Evolutionary conservation across 257 asterid genomes (phyloP), one percentile per base, ranked within the genome.

Genomic region (Penstemon barbatus): DNA sequence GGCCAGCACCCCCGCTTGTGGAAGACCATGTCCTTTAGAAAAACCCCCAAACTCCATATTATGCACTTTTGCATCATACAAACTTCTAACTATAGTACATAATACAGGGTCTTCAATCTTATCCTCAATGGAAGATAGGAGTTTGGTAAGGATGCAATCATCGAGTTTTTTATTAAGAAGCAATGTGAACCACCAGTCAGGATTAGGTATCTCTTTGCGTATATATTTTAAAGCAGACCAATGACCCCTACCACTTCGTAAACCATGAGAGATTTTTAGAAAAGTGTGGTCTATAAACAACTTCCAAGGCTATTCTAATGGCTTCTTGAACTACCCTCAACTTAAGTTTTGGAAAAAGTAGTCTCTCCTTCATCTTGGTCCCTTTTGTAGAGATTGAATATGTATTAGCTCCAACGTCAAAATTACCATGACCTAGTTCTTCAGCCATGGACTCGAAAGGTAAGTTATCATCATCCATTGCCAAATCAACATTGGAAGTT

Each of bases 1-100:
- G 8, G 97, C 87, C 74, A 93, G 64, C n/a, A 82, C 81, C 58
- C 99, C 99, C 81, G 90, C 99, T 78, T 93, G 99, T 40, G 99
- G 99, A 77, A 93, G 97, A 79, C 99, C 99, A 11, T 86, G 96
- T 46, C 99, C 96, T 78, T 93, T 93, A 15, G 96, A 85, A 75
- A 86, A 93, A 19, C 79, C 88, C 39, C 99, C 97, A 66, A 93
- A 93, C 81, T 93, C 96, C 75, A 91, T 11, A 70, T 90, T 93
- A 36, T 90, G 84, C 15, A 80, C 97, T 38, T 71, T 70, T 10
- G 85, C 87, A 57, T 88, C 82, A 74, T 80, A 90, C 92, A 90
- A 88, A 57, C 75, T 73, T 71, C 65, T 66, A 38, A 93, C 71
- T 3, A 83, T 50, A 43, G 72, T 65, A 75, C 66, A 79, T 69